Evolutionary conservation across 73 alveolate genomes (phyloP).

Genomic region (Paramecium sexaurelia): DNA sequence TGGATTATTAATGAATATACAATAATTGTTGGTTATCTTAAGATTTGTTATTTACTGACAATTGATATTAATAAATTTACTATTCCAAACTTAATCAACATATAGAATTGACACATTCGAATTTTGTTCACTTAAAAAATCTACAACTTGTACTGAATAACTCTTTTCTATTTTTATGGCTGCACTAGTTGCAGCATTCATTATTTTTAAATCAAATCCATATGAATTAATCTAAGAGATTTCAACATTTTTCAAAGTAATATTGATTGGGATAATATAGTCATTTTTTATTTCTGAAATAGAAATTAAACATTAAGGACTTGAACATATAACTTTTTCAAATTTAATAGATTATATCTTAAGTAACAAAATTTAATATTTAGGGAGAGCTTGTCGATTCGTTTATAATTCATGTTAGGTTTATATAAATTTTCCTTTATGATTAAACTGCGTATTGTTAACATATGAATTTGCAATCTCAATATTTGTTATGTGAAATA

Average conservation of each 20-base stretch:
- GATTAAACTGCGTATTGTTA: background rate
- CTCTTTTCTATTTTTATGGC: slow-evolving; percentile 2
- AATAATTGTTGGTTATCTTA: background rate
- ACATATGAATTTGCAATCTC: background rate
- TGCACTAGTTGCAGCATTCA: slow-evolving; percentile 42
- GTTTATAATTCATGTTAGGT: background rate
- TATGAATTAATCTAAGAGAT: background rate
- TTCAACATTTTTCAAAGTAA: background rate
- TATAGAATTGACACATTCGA: background rate
- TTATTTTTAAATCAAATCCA: background rate
- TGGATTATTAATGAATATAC: background rate
- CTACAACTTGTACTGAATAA: background rate
- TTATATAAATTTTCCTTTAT: background rate
- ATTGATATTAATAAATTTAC: background rate
- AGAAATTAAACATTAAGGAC: background rate
- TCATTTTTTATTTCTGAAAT: background rate
- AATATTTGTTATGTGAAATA: background rate
- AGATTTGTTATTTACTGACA: background rate
- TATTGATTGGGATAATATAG: background rate
- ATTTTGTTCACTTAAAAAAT: background rate
- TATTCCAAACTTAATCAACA: background rate
- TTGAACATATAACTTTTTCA: background rate
- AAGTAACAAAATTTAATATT: background rate
- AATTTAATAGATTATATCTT: background rate
- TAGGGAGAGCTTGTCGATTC: background rate